Evolutionary conservation across 2,329 filamentous ascomycete genomes (phyloP), one percentile per base, ranked within the genome.

Genomic region (Fusarium cyanostomum): DNA sequence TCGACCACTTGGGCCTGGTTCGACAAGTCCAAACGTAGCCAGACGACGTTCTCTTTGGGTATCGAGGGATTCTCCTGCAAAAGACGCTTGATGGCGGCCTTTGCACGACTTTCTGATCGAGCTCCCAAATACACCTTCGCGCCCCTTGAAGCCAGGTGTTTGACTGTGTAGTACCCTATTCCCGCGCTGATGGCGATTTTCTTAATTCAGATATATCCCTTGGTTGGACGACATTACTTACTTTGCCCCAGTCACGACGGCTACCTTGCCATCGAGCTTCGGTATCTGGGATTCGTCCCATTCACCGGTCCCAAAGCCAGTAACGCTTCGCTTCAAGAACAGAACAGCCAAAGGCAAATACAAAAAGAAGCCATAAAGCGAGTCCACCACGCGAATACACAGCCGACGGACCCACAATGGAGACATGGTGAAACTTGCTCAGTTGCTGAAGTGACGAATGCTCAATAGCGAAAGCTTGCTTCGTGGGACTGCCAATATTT

Each of bases 81-180:
- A 10, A 45, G 15, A n/a, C 24, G 28, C 28, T 45, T 10, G 7
- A 13, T 45, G 18, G 30, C 42, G 3, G 42, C 16, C 10, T 45
- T 45, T 12, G 42, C 42, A 5, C 33, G 33, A 12, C 28, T 9
- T 27, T 52, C 31, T 4, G 39, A 45, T 10, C 50, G 31, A 15
- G 50, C 39, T 1, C 16, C 18, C 21, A 34, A 10, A 18, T 52
- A 52, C 7, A 52, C 50, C 39, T 52, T 52, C 5, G 50, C 50
- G 3, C 50, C 50, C 3, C 15, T 15, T 11, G n/a, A 15, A 12
- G 39, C 49, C 7, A 52, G 49, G 10, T 35, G 30, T 24, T 34
- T 52, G 2, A 30, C 49, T 35, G 49, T 52, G 6, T 52, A 18
- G 7, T 28, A 27, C 3, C 49, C 49, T 16, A 52, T 37, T 3